Evolutionary conservation across 2,329 filamentous ascomycete genomes (phyloP).

Genomic region (Xylariomycetidae sp.): DNA sequence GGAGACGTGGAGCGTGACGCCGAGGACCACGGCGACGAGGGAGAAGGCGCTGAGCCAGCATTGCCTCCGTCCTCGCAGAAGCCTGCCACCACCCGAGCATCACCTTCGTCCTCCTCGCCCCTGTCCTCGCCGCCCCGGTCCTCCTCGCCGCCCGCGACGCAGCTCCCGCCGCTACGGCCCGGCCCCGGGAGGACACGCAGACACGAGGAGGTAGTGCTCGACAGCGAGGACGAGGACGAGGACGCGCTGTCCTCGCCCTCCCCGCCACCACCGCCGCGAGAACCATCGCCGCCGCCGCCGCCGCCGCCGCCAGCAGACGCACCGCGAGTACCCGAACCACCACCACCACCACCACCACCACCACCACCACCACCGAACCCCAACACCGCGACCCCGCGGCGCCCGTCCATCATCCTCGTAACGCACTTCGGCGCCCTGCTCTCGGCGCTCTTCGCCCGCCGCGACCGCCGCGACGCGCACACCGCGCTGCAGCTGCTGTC

Average conservation of each 20-base stretch:
- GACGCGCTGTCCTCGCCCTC: conserved; percentile 15
- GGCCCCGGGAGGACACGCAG: too few species aligned
- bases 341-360: background rate
- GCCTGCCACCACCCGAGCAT: too few species aligned
- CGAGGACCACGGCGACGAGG: background rate
- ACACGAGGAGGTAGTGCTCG: conserved; percentile 27
- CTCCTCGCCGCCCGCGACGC: too few species aligned
- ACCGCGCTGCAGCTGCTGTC: conserved; percentile 41
- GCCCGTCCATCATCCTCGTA: conserved; percentile 41
- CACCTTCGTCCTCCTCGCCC: too few species aligned
- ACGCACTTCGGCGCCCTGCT: conserved; percentile 50
- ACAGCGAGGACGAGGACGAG: conserved; percentile 36
- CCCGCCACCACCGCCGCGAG: conserved; percentile 1
- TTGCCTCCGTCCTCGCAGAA: conserved; percentile 3
- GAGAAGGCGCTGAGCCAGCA: background rate
- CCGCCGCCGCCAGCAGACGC: background rate
- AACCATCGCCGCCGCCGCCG: background rate
- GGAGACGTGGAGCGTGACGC: background rate
- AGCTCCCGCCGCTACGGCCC: too few species aligned
- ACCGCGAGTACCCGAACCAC: background rate
- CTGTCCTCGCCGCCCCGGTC: too few species aligned
- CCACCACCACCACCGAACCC: background rate
- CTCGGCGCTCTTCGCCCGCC: conserved; percentile 44
- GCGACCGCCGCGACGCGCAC: conserved; percentile 42
- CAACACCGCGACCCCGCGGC: conserved; percentile 2